phyloP scores from a whole-genome alignment of 192 early-diverging fungal genomes.

The Coemansia sp. region DNA sequence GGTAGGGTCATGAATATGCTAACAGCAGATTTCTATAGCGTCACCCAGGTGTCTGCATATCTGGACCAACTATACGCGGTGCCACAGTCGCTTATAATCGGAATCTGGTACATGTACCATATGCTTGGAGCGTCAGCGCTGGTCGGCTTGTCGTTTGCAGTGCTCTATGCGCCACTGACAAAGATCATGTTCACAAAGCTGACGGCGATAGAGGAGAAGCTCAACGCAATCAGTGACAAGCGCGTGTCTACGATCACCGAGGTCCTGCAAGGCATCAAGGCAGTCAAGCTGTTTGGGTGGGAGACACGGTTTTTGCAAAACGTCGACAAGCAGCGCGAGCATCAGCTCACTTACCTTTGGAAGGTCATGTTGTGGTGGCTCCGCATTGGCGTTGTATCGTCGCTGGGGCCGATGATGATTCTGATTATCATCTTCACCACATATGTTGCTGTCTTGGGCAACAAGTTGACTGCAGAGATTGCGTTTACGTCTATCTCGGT shows the following conservation, averaged over 20 bases:
- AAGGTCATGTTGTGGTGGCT: slow-evolving; percentile 57
- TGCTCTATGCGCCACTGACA: slow-evolving; percentile 60
- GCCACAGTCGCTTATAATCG: slow-evolving; percentile 66
- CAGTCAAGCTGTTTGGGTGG: slow-evolving; percentile 92
- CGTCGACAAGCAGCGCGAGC: slow-evolving; percentile 62
- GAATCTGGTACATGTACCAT: slow-evolving; percentile 66
- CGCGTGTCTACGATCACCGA: slow-evolving; percentile 80
- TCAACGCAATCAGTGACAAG: slow-evolving; percentile 68
- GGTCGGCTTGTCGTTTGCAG: slow-evolving; percentile 67
- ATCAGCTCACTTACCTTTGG: slow-evolving; percentile 62
- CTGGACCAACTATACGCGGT: slow-evolving; percentile 61
- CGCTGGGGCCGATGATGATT: slow-evolving; percentile 63
- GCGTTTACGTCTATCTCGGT: slow-evolving; percentile 73
- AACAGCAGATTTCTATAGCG: slow-evolving; percentile 65
- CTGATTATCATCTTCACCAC: slow-evolving; percentile 60
- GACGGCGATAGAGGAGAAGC: slow-evolving; percentile 58
- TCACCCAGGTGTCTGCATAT: slow-evolving; percentile 58
- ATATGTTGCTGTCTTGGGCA: slow-evolving; percentile 60
- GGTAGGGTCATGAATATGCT: slow-evolving; percentile 75
- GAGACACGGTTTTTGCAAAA: slow-evolving; percentile 69
- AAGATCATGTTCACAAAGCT: slow-evolving; percentile 56
- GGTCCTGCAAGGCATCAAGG: slow-evolving; percentile 82
- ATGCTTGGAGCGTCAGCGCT: slow-evolving; percentile 82
- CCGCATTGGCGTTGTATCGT: slow-evolving; percentile 54
- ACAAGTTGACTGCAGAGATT: slow-evolving; percentile 62